Conservation (phyloP, 2,329 filamentous ascomycete species). For the Xylaria sp. region DNA sequence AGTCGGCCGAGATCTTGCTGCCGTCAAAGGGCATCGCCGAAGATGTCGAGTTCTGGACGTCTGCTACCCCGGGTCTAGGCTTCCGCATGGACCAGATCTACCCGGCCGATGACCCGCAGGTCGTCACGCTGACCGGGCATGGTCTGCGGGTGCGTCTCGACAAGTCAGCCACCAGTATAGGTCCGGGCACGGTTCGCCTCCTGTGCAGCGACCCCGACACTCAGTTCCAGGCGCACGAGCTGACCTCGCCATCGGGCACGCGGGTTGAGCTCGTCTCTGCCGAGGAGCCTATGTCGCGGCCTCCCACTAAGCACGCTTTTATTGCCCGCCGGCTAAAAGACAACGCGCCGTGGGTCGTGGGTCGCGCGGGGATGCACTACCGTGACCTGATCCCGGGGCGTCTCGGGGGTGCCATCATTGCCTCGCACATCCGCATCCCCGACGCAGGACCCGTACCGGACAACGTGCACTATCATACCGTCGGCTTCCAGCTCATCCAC, state of each 20-base stretch:
- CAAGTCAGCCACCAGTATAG: slow-evolving; percentile 18
- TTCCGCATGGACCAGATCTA: slow-evolving; percentile 41
- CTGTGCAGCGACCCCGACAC: slow-evolving; percentile 31
- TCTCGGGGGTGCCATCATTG: slow-evolving; percentile 39
- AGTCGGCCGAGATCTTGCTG: slow-evolving; percentile 37
- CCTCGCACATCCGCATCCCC: slow-evolving; percentile 39
- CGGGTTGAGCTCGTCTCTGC: slow-evolving; percentile 35
- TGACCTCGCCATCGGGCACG: slow-evolving; percentile 38
- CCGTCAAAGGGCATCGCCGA: slow-evolving; percentile 39
- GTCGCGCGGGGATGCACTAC: slow-evolving; percentile 40
- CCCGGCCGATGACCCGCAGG: slow-evolving; percentile 39
- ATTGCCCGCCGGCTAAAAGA: slow-evolving; percentile 33
- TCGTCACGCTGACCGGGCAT: slow-evolving; percentile 36
- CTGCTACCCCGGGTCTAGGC: slow-evolving; percentile 30
- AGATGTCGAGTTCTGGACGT: slow-evolving; percentile 41
- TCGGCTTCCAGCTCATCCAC: slow-evolving; percentile 40
- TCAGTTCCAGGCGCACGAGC: slow-evolving; percentile 20
- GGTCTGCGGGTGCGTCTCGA: slow-evolving; percentile 38
- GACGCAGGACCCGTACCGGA: slow-evolving; percentile 38
- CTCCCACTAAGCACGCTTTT: slow-evolving; percentile 36
- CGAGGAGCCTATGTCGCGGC: slow-evolving; percentile 26
- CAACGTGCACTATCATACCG: slow-evolving; percentile 36
- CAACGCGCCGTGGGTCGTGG: slow-evolving; percentile 39
- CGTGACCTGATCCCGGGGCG: slow-evolving; percentile 38
- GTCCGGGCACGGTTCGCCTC: slow-evolving; percentile 28